Percentiles rank a stretch among this genome's conserved stretches.
Evolutionary conservation across 495 filamentous ascomycete genomes (phyloP).

Genomic region (Aspergillus mulundensis): DNA sequence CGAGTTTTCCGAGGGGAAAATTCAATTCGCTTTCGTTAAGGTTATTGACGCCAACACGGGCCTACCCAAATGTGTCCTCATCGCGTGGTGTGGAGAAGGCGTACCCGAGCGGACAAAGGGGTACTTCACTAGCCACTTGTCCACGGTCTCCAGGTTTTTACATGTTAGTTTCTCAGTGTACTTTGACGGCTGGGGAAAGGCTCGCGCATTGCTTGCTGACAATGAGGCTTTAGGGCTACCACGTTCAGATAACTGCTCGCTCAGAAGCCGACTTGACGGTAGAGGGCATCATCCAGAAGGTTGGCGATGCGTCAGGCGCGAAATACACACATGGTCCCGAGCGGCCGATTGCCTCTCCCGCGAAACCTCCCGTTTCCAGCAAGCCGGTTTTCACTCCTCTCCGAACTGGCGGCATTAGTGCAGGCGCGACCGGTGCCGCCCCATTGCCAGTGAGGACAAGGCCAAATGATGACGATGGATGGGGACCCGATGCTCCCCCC

Average conservation of each 20-base stretch:
- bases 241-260: conserved; percentile 93
- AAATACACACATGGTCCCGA: conserved; percentile 76
- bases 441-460: conserved; percentile 48
- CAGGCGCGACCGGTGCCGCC: conserved; percentile 56
- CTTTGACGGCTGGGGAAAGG: no score
- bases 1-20: conserved; percentile 92
- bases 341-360: conserved; percentile 39
- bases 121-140: conserved; percentile 92
- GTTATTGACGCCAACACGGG: conserved; percentile 91
- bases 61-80: conserved; percentile 86
- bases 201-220: conserved; percentile 7
- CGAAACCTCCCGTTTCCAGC: conserved; percentile 67
- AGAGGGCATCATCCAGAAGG: conserved; percentile 84
- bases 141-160: conserved; percentile 82
- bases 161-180: conserved; percentile 51
- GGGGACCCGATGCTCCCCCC: conserved; percentile 91
- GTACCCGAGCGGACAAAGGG: conserved; percentile 98
- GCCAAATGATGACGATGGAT: conserved; percentile 68
- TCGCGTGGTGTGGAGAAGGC: conserved; percentile 96
- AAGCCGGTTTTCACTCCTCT: conserved; percentile 90
- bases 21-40: conserved; percentile 96
- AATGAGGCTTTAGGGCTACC: conserved; percentile 64
- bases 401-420: conserved; percentile 55
- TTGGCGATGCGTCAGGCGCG: conserved; percentile 92
- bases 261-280: conserved; percentile 84